Base-by-base conservation (phyloP, 257 asterid genomes). In the Solanum rostratum region DNA sequence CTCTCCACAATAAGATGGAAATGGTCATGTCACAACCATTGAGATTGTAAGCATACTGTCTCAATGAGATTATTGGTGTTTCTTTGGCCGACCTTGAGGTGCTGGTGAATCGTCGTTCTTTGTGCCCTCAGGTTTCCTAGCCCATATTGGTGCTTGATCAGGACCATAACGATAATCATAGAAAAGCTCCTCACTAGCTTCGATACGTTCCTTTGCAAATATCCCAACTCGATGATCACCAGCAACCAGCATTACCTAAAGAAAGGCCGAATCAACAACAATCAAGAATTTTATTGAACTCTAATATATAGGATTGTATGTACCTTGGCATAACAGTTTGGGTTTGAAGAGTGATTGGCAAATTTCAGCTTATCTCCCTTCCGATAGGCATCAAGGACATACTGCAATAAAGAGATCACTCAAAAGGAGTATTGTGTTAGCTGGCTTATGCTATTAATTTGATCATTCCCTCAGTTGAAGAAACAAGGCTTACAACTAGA, bases 171-270 rank as follows among this genome's bases (percentile, higher is more conserved):
- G 96, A 86, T 95, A 97, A 80, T 97, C 99, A 55, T 97, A 95
- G 87, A 97, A 97, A 59, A 95, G 92, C 90, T 97, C 99, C 85
- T 94, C 95, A 15, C 97, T 93, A 60, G 97, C 94, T 79, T 90
- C 97, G 46, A 97, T 93, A 39, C 71, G 93, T 88, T 97, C 98
- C 1, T 97, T 97, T 18, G 99, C 98, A 78, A 90, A 97, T 55
- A 97, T 97, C 43, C 98, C 98, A 73, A 97, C 99, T n/a, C 98
- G 98, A 86, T 97, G 98, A 86, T 97, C 99, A 54, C 99, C 99
- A 22, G 97, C 96, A 81, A 95, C 99, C 87, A 91, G 65, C 95
- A 94, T 94, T 45, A 97, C 95, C 99, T 97, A 90, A 53, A 81
- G 46, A 22, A 15, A 46, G 45, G 74, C 74, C 27, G 70, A 39